Evolutionary conservation across 1,284 basidiomycete species (phyloP).

Genomic region (Marasmius fiardii): DNA sequence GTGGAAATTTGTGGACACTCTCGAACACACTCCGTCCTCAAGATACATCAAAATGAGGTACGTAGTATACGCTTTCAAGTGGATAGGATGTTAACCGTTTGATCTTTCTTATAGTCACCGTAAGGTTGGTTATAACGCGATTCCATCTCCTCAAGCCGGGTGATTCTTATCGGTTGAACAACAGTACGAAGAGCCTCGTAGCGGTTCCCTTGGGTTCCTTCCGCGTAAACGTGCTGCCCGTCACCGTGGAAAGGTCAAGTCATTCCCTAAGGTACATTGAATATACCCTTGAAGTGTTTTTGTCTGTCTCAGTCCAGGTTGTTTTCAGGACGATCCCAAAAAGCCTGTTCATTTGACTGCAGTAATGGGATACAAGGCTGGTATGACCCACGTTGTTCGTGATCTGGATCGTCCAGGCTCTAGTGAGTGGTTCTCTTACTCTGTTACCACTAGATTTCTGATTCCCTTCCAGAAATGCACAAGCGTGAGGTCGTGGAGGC

Average conservation of each 20-base stretch:
- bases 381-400: slow-evolving; percentile 99
- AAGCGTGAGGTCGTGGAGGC: slow-evolving; percentile 99
- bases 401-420: slow-evolving; percentile 99
- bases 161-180: slow-evolving; percentile 11
- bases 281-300: not conserved
- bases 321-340: slow-evolving; percentile 92
- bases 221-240: slow-evolving; percentile 94
- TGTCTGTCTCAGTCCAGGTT: slow-evolving; percentile 12
- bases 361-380: slow-evolving; percentile 99
- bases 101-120: slow-evolving; percentile 43
- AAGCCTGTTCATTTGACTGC: slow-evolving; percentile 99
- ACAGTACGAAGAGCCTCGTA: slow-evolving; percentile 93
- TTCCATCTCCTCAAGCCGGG: slow-evolving; percentile 11
- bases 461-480: slow-evolving; percentile 81
- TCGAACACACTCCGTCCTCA: slow-evolving; percentile 27
- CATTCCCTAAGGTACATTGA: slow-evolving; percentile 84
- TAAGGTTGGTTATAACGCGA: slow-evolving; percentile 43
- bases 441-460: slow-evolving; percentile 8
- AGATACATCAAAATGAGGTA: slow-evolving; percentile 52
- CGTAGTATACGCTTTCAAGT: slow-evolving; percentile 20
- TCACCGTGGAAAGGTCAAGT: slow-evolving; percentile 97
- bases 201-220: slow-evolving; percentile 91
- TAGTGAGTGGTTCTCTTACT: slow-evolving; percentile 55
- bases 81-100: slow-evolving; percentile 16
- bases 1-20: not conserved